Percentiles rank a stretch among this genome's conserved stretches.
Conservation (phyloP, 805 yeast genomes). For the Alloascoidea hylecoeti region DNA sequence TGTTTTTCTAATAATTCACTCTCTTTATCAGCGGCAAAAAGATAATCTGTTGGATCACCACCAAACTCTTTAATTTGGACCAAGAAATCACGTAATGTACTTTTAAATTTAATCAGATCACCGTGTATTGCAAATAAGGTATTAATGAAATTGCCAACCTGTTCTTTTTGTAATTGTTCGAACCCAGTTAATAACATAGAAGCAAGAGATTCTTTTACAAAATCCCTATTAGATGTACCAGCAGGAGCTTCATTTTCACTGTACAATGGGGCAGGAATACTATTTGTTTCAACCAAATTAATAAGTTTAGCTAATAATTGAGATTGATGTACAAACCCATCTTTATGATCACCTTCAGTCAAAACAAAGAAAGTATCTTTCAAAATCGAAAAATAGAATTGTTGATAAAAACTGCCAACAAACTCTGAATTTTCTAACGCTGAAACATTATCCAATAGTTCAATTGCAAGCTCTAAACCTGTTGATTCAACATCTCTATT, state of each 20-base stretch:
- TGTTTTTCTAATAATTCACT: conserved; percentile 56
- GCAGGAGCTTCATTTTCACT: conserved; percentile 67
- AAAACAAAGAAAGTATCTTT: conserved; percentile 87
- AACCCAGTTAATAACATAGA: conserved; percentile 79
- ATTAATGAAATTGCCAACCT: conserved; percentile 66
- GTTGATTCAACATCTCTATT: conserved; percentile 92
- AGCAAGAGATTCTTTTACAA: conserved; percentile 67
- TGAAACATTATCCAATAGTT: conserved; percentile 75
- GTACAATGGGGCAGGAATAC: conserved; percentile 67
- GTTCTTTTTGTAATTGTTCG: conserved; percentile 78
- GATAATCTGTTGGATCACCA: conserved; percentile 88
- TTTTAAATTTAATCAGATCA: conserved; percentile 65
- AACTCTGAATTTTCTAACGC: conserved; percentile 57
- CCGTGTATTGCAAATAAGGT: conserved; percentile 55
- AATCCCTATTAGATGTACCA: conserved; percentile 74
- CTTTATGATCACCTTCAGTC: conserved; percentile 95
- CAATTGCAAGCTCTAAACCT: conserved; percentile 76
- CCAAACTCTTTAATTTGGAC: conserved; percentile 94
- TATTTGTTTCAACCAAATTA: conserved; percentile 65
- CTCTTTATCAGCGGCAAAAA: conserved; percentile 89
- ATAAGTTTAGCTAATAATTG: conserved; percentile 73
- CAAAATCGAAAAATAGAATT: conserved; percentile 76
- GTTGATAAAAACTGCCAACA: conserved; percentile 76
- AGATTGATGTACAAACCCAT: conserved; percentile 85
- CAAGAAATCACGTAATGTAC: conserved; percentile 84